Evolutionary conservation across 805 yeast species (phyloP), one percentile per base, ranked within the genome.

Genomic region (Metschnikowia drakensbergensis): DNA sequence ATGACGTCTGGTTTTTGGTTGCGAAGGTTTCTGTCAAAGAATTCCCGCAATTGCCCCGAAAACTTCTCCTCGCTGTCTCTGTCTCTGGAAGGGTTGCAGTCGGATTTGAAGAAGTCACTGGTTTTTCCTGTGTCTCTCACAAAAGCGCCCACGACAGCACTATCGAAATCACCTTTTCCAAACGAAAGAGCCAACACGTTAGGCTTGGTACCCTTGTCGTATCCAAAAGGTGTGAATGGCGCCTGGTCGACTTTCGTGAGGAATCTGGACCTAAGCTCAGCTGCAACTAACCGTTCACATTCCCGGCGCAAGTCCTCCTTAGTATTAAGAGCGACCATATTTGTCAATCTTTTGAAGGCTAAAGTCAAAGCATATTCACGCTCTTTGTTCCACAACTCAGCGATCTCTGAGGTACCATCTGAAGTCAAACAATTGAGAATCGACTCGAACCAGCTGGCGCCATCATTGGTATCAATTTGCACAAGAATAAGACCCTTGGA

Each of bases 211-310:
- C 97, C 96, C 50, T 79, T 76, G 38, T 81, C 87, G 55, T 77
- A 84, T 4, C 87, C 85, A 40, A 79, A 76, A 5, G 98, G 96
- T 57, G 86, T 83, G 66, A 73, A 91, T 30, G 99, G 97, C 2
- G 98, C 96, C 71, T 91, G 98, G 64, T 92, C 94, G 32, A 94
- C 75, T 59, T 83, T 85, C 23, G 79, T 75, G 63, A 81, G 72
- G 60, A 92, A 86, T 28, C 78, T 72, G 37, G 78, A 76, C 56
- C 98, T 83, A 32, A 92, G 81, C 50, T 84, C 83, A 49, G 74
- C 77, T 44, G 83, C 83, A 39, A 94, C 74, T 37, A 81, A 63
- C 48, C 86, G 77, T 63, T 87, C 87, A 69, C 96, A 86, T 48
- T 78, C 84, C 49, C 85, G 79, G 47, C 89, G 80, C 47, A 92